Percentiles rank a stretch among this genome's conserved stretches.
Conservation (phyloP, 2,329 filamentous ascomycete species). For the Fusarium cyanostomum region DNA sequence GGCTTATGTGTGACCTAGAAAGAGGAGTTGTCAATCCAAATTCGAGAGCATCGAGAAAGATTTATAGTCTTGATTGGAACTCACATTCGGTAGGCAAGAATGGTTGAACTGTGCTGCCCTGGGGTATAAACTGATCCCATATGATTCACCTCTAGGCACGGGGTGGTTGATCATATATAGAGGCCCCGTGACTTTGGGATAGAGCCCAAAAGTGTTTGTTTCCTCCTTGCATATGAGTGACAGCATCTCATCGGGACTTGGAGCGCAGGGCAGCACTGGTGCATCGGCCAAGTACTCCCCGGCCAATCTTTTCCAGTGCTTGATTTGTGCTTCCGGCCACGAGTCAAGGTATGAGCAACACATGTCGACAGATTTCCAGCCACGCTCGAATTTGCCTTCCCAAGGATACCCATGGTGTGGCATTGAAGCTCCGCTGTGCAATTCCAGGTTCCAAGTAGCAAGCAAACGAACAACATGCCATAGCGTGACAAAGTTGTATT, state of each 20-base stretch:
- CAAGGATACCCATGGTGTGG: slow-evolving; percentile 1
- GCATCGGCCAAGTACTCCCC: slow-evolving; percentile 36
- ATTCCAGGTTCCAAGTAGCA: slow-evolving; percentile 38
- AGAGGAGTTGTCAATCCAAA: background rate
- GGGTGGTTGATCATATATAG: slow-evolving; percentile 16
- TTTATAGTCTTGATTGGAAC: background rate
- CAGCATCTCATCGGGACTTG: slow-evolving; percentile 34
- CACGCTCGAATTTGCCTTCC: slow-evolving; percentile 34
- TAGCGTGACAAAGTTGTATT: slow-evolving; percentile 43
- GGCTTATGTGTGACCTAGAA: slow-evolving; percentile 41
- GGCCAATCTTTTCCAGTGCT: slow-evolving; percentile 40
- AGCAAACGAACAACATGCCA: slow-evolving; percentile 45
- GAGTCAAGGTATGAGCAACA: slow-evolving; percentile 44
- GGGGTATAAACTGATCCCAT: slow-evolving; percentile 41
- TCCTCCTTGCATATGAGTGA: slow-evolving; percentile 44
- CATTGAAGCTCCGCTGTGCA: background rate
- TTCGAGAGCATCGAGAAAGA: too few relatives aligned
- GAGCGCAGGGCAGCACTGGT: slow-evolving; percentile 19
- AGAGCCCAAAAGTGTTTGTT: slow-evolving; percentile 45
- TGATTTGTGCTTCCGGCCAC: slow-evolving; percentile 41
- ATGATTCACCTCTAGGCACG: slow-evolving; percentile 35
- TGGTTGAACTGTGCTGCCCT: slow-evolving; percentile 45
- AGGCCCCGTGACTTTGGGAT: slow-evolving; percentile 37
- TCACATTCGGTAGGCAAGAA: slow-evolving; percentile 44
- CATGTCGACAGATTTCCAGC: slow-evolving; percentile 40